These are phyloP conservation scores for Geoglossum cookeanum DNA, from an alignment of 2,329 filamentous ascomycete species.

Conservation along the genomic window DNA sequence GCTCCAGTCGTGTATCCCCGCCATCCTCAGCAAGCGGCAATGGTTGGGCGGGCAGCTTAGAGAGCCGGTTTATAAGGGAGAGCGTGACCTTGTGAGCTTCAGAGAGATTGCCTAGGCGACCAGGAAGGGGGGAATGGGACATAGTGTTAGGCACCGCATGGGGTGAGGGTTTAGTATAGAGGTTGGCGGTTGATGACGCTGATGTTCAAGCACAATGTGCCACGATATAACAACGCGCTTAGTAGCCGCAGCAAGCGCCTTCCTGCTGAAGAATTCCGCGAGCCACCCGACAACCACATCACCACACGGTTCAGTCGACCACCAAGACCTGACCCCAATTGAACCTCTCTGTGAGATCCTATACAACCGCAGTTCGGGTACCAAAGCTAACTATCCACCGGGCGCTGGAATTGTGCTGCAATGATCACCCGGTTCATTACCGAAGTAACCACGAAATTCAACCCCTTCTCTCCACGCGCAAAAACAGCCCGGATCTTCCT, in stretches of 20 bases:
- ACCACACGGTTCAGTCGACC: not conserved
- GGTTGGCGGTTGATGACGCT: not conserved
- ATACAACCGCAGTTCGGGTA: too few relatives aligned
- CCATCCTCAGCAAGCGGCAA: slow-evolving; percentile 40
- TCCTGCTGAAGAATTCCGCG: not conserved
- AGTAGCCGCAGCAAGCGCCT: not conserved
- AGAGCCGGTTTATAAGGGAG: slow-evolving; percentile 35
- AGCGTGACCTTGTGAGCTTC: slow-evolving; percentile 33
- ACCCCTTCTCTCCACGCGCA: slow-evolving; percentile 65
- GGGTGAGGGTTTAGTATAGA: not conserved
- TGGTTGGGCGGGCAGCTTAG: slow-evolving; percentile 39
- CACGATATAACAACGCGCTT: not conserved
- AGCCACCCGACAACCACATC: too few relatives aligned
- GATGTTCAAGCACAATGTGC: not conserved
- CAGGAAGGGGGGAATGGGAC: slow-evolving; percentile 24
- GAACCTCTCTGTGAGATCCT: not conserved
- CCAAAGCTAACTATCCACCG: not conserved
- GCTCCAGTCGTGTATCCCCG: slow-evolving; percentile 47
- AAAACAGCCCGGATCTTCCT: slow-evolving; percentile 81
- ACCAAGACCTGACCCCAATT: not conserved
- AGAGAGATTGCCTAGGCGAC: slow-evolving; percentile 32
- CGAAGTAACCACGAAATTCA: slow-evolving; percentile 71
- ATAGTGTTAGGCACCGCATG: slow-evolving; percentile 13
- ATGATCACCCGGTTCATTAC: slow-evolving; percentile 84
- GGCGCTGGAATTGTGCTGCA: slow-evolving; percentile 10